phyloP scores from a whole-genome alignment of 2,329 filamentous ascomycete species.

The Fusarium coffeatum region DNA sequence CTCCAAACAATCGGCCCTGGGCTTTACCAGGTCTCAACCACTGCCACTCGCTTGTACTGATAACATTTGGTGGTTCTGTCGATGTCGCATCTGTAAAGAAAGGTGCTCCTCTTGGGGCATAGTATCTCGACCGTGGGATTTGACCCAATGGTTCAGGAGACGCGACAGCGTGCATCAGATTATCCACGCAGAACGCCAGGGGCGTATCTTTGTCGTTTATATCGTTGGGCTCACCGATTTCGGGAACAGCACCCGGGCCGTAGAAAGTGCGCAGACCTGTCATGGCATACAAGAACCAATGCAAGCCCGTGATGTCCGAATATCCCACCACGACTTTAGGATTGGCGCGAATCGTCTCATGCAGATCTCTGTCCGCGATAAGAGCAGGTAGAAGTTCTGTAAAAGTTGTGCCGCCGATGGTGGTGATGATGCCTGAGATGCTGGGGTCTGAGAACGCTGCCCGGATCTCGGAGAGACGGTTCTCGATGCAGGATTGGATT shows the following conservation, averaged over 20 bases:
- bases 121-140: constrained; percentile 49
- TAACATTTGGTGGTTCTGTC: constrained; percentile 46
- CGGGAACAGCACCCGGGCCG: constrained; percentile 54
- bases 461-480: constrained; percentile 54
- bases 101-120: constrained; percentile 43
- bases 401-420: constrained; percentile 54
- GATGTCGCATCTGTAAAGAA: constrained; percentile 42
- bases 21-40: constrained; percentile 53
- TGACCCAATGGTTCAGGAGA: constrained; percentile 45
- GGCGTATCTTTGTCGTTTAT: constrained; percentile 43
- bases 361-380: constrained; percentile 51
- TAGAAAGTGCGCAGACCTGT: constrained; percentile 58
- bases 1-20: constrained; percentile 59
- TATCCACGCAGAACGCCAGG: constrained; percentile 47
- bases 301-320: constrained; percentile 57
- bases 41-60: constrained; percentile 48
- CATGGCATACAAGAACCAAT: constrained; percentile 55
- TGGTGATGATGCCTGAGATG: constrained; percentile 54
- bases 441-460: constrained; percentile 52
- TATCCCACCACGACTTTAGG: constrained; percentile 58
- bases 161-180: constrained; percentile 51
- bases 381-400: constrained; percentile 56
- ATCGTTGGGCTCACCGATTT: constrained; percentile 51
- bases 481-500: constrained; percentile 50
- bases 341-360: constrained; percentile 48